Evolutionary conservation across 2,329 filamentous ascomycete species (phyloP).

Genomic region (Fusarium brachygibbosum): DNA sequence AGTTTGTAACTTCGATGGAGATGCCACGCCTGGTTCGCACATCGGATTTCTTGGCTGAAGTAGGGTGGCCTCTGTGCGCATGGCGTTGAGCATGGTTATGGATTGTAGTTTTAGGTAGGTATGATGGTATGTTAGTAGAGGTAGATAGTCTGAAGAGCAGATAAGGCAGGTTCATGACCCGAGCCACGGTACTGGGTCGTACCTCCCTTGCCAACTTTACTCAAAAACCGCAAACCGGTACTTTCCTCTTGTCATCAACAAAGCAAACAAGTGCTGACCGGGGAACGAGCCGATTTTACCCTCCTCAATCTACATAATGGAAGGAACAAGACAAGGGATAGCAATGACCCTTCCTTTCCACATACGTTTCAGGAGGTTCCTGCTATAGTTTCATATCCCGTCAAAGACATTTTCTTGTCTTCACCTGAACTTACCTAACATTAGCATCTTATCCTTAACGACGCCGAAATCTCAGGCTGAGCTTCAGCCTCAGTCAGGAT

Average conservation of each 20-base stretch:
- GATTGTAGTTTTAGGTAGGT: not conserved
- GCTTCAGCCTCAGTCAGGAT: constrained; percentile 9
- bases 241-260: not conserved
- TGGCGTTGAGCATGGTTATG: not conserved
- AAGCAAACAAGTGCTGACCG: constrained; percentile 4
- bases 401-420: constrained; percentile 25
- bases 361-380: constrained; percentile 25
- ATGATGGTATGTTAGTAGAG: not conserved
- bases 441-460: constrained; percentile 14
- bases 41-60: not conserved
- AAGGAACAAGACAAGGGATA: constrained; percentile 24
- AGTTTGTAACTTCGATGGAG: constrained; percentile 7
- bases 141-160: not conserved
- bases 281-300: not conserved
- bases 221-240: not conserved
- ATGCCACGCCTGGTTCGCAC: not conserved
- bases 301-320: not conserved
- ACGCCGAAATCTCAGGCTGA: constrained; percentile 11
- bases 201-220: not conserved
- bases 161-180: not conserved
- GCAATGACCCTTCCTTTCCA: constrained; percentile 12
- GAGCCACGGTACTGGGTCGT: constrained; percentile 1
- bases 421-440: constrained; percentile 3
- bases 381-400: constrained; percentile 32
- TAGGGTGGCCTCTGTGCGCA: not conserved